These are phyloP conservation scores for Handroanthus guayacan DNA, from an alignment of 257 asterid species.

Conservation along the genomic window DNA sequence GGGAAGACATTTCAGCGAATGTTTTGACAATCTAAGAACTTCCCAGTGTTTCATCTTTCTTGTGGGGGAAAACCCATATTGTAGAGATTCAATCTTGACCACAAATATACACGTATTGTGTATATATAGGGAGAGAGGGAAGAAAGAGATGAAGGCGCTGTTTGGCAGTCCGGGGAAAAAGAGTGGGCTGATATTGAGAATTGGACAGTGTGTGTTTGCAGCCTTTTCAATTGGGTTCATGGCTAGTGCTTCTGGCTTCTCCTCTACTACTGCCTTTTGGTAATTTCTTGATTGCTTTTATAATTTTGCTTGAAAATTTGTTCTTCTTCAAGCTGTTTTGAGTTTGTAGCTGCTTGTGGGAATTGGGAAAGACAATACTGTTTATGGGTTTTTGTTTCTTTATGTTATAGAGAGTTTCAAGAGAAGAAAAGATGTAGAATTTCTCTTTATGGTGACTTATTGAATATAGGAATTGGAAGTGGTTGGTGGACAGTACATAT, in stretches of 20 bases:
- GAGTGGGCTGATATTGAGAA: constrained; percentile 75
- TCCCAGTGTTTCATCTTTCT: constrained; percentile 37
- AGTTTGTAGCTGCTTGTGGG: constrained; percentile 32
- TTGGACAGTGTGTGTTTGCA: constrained; percentile 68
- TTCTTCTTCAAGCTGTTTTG: constrained; percentile 2
- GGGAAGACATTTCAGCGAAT: constrained; percentile 33
- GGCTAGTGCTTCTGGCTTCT: constrained; percentile 90
- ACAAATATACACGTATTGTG: constrained; percentile 23
- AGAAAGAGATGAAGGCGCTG: constrained; percentile 69
- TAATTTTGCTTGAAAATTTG: background rate
- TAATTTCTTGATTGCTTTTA: constrained; percentile 27
- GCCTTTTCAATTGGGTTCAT: constrained; percentile 71
- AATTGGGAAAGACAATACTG: constrained; percentile 18
- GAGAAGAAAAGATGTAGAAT: constrained; percentile 29
- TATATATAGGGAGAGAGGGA: constrained; percentile 27
- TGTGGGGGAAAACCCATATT: constrained; percentile 35
- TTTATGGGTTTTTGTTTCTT: constrained; percentile 14
- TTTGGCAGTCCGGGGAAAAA: constrained; percentile 88
- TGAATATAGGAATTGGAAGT: constrained; percentile 2
- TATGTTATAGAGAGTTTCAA: constrained; percentile 14
- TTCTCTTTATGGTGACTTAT: constrained; percentile 33
- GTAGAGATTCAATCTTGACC: constrained; percentile 54
- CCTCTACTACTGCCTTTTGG: constrained; percentile 87
- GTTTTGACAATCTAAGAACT: constrained; percentile 42
- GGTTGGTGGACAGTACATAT: constrained; percentile 13